Evolutionary conservation across 1,284 basidiomycete genomes (phyloP).

Genomic region (Cutaneotrichosporon arboriforme): DNA sequence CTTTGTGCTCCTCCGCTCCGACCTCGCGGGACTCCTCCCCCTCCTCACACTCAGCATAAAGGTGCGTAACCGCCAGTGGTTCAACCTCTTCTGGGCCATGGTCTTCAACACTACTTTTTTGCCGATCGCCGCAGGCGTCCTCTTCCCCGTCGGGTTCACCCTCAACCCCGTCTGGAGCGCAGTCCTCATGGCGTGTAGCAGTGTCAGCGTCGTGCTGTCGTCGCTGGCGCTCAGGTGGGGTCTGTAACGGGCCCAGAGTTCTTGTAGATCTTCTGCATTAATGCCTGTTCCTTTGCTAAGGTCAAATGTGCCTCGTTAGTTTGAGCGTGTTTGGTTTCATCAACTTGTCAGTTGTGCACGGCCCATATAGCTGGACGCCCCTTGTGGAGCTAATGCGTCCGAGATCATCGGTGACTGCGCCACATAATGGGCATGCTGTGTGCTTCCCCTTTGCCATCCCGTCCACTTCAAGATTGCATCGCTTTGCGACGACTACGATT

Average conservation of each 20-base stretch:
- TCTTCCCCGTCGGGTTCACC: conserved; percentile 77
- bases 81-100: conserved; percentile 85
- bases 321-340: no score
- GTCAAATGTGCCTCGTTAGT: background rate
- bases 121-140: conserved; percentile 95
- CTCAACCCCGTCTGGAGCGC: conserved; percentile 98
- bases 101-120: conserved; percentile 90
- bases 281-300: no score
- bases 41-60: conserved; percentile 80
- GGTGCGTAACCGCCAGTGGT: conserved; percentile 81
- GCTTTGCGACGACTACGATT: no score
- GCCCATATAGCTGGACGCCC: no score
- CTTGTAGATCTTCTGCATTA: background rate
- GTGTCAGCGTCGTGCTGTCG: conserved; percentile 91
- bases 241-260: conserved; percentile 56
- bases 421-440: no score
- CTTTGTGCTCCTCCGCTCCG: conserved; percentile 92
- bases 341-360: background rate
- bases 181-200: conserved; percentile 97
- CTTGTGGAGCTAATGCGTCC: no score
- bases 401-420: no score
- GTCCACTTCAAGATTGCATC: no score
- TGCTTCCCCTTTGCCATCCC: no score
- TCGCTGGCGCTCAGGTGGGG: conserved; percentile 83
- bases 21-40: conserved; percentile 91